Percentiles rank a stretch among this genome's conserved stretches.
phyloP scores from a whole-genome alignment of 768 basidiomycete genomes.

The Pisolithus sp. region DNA sequence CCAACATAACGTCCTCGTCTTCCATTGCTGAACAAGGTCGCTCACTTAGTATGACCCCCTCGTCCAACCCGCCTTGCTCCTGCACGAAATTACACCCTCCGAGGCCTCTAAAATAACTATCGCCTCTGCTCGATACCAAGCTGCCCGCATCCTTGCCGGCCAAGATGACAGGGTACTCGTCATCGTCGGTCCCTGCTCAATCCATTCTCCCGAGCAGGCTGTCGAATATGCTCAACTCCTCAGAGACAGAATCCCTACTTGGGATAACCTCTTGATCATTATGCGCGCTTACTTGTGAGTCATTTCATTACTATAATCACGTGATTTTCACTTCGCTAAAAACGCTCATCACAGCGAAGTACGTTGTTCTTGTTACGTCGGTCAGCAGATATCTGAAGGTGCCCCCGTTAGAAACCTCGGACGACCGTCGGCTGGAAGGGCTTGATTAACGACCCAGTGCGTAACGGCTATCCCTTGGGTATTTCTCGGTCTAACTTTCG shows the following conservation, averaged over 20 bases:
- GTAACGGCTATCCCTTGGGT: background rate
- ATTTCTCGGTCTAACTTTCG: background rate
- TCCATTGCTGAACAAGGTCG: slow-evolving; percentile 8
- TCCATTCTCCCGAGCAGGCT: slow-evolving; percentile 84
- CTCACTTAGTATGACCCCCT: slow-evolving; percentile 82
- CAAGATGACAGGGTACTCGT: slow-evolving; percentile 84
- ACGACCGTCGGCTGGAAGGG: slow-evolving; percentile 99
- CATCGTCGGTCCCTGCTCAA: slow-evolving; percentile 93
- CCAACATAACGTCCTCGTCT: background rate
- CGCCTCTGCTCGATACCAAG: slow-evolving; percentile 68
- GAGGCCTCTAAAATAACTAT: slow-evolving; percentile 65
- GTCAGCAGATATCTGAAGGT: background rate
- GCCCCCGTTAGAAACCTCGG: slow-evolving; percentile 68
- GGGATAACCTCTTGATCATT: slow-evolving; percentile 78
- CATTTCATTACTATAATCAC: slow-evolving; percentile 1
- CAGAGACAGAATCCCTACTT: slow-evolving; percentile 56
- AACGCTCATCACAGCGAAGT: slow-evolving; percentile 34
- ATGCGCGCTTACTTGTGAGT: slow-evolving; percentile 98
- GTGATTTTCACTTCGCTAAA: slow-evolving; percentile 4
- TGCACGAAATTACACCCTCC: slow-evolving; percentile 76
- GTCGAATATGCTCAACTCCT: slow-evolving; percentile 73
- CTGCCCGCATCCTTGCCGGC: slow-evolving; percentile 76
- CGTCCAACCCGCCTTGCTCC: slow-evolving; percentile 84
- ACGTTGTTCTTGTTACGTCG: background rate
- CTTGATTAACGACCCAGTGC: slow-evolving; percentile 77